Percentiles rank a stretch among this genome's conserved stretches.
Conservation (phyloP, 192 early-diverging fungal genomes). For the Geosiphon pyriformis region DNA sequence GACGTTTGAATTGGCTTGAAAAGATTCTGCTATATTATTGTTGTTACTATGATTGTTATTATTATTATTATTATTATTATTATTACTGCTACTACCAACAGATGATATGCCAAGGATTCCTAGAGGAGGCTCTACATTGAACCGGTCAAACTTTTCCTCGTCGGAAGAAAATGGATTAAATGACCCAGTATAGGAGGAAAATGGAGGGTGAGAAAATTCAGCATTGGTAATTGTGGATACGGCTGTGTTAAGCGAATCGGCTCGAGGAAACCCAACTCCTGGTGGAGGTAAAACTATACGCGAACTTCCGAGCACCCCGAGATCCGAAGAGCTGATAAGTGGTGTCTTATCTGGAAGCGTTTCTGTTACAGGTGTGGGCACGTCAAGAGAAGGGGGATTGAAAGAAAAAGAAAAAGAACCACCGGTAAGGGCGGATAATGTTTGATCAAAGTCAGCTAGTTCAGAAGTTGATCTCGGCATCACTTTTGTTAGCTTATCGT, state of each 20-base stretch:
- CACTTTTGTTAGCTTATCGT: not conserved
- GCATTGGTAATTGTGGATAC: constrained; percentile 25
- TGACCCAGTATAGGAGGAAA: constrained; percentile 38
- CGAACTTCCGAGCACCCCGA: not conserved
- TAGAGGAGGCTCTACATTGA: constrained; percentile 24
- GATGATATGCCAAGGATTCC: constrained; percentile 12
- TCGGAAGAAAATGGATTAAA: constrained; percentile 44
- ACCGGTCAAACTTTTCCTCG: constrained; percentile 35
- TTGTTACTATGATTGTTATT: too few species aligned
- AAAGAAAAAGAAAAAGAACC: constrained; percentile 24
- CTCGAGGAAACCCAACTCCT: constrained; percentile 15
- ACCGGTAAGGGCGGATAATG: constrained; percentile 20
- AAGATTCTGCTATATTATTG: constrained; percentile 13
- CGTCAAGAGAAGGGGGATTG: constrained; percentile 4
- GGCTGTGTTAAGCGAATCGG: not conserved
- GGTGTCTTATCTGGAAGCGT: not conserved
- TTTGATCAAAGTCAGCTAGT: constrained; percentile 20
- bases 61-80: too few species aligned
- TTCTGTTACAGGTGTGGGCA: not conserved
- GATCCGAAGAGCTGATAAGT: not conserved
- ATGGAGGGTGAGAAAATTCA: constrained; percentile 23
- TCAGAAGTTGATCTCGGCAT: not conserved
- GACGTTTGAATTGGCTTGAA: constrained; percentile 13
- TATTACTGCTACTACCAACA: too few species aligned
- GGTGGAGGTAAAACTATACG: constrained; percentile 16